These are phyloP conservation scores for Fusarium incarnatum DNA, from an alignment of 2,329 filamentous ascomycete genomes.

Conservation along the genomic window DNA sequence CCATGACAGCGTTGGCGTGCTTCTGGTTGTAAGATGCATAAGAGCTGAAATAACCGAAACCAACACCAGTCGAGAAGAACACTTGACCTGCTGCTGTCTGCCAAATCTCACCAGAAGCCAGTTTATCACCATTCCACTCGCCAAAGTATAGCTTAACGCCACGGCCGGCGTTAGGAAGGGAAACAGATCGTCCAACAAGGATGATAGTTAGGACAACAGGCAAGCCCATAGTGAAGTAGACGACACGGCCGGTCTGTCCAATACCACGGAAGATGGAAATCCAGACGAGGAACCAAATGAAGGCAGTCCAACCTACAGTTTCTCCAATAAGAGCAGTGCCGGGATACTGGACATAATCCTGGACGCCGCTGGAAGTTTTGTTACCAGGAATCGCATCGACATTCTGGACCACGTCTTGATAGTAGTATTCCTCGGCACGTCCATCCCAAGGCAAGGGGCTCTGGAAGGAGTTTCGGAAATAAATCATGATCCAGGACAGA, in stretches of 20 bases:
- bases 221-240: constrained; percentile 72
- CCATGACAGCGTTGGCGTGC: constrained; percentile 69
- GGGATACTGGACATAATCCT: constrained; percentile 60
- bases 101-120: constrained; percentile 65
- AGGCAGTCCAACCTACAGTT: constrained; percentile 68
- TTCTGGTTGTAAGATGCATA: constrained; percentile 70
- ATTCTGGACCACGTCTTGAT: constrained; percentile 61
- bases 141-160: constrained; percentile 62
- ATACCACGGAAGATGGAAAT: constrained; percentile 70
- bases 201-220: constrained; percentile 68
- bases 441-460: constrained; percentile 66
- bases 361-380: constrained; percentile 54
- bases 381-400: constrained; percentile 55
- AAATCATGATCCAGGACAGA: constrained; percentile 69
- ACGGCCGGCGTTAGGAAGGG: constrained; percentile 64
- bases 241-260: constrained; percentile 67
- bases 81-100: constrained; percentile 70
- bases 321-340: constrained; percentile 62
- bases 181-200: constrained; percentile 64
- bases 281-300: constrained; percentile 71
- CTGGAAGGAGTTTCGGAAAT: constrained; percentile 66
- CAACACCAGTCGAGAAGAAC: constrained; percentile 69
- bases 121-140: constrained; percentile 61
- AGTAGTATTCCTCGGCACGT: constrained; percentile 64
- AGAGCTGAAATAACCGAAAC: constrained; percentile 69